These are phyloP conservation scores for Botrytis medusae DNA, from an alignment of 2,329 filamentous ascomycete species.

Conservation along the genomic window DNA sequence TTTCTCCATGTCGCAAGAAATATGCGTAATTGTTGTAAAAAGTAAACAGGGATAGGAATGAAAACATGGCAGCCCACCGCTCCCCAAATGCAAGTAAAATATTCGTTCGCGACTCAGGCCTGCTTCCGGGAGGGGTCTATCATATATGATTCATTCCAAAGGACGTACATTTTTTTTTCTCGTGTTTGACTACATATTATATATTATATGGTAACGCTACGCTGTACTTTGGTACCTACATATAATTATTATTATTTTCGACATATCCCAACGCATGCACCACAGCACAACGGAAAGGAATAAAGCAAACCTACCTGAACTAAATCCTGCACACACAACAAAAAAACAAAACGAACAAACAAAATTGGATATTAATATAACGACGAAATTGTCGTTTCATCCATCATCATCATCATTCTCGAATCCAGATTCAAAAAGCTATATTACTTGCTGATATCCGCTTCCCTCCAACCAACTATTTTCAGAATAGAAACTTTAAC, in stretches of 20 bases:
- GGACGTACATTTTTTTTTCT: not conserved
- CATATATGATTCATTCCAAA: slow-evolving; percentile 20
- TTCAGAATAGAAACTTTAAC: not conserved
- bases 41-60: not conserved
- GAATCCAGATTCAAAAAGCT: not conserved
- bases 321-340: slow-evolving; percentile 5
- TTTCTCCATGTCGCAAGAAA: not conserved
- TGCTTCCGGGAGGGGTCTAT: slow-evolving; percentile 11
- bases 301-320: not conserved
- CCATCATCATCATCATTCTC: slow-evolving; percentile 1
- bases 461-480: slow-evolving; percentile 7
- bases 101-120: slow-evolving; percentile 20
- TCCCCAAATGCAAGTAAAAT: slow-evolving; percentile 13
- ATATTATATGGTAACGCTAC: not conserved
- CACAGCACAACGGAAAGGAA: slow-evolving; percentile 7
- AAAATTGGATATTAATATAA: slow-evolving; percentile 11
- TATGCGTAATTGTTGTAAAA: not conserved
- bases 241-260: not conserved
- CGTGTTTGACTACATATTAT: slow-evolving; percentile 4
- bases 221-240: slow-evolving; percentile 8
- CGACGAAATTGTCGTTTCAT: slow-evolving; percentile 13
- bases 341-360: not conserved
- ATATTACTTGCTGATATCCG: slow-evolving; percentile 14
- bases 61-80: slow-evolving; percentile 19
- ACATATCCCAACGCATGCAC: slow-evolving; percentile 17